Conservation (phyloP, 129 eudicot species). For the Artemisia annua region DNA sequence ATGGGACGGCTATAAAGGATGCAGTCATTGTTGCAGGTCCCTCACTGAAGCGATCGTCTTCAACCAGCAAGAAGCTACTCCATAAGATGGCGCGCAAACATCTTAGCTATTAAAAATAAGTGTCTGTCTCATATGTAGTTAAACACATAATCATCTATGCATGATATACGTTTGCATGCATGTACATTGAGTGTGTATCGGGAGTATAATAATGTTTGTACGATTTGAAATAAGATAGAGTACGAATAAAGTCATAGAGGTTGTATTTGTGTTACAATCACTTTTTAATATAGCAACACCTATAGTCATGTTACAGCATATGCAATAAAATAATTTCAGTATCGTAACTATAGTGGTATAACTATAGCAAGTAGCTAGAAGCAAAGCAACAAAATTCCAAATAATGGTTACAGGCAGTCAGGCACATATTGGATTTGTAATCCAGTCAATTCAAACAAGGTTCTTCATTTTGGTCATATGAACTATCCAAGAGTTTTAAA, state of each 20-base stretch:
- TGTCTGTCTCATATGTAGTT: not conserved
- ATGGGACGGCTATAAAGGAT: slow-evolving; percentile 27
- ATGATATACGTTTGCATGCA: slow-evolving; percentile 13
- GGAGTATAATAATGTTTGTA: slow-evolving; percentile 27
- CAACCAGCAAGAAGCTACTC: slow-evolving; percentile 28
- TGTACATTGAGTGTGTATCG: not conserved
- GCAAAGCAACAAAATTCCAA: too few species aligned
- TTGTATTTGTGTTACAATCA: not conserved
- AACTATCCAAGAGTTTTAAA: too few species aligned
- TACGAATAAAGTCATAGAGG: slow-evolving; percentile 15
- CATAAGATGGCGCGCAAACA: slow-evolving; percentile 14
- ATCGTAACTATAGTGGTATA: too few species aligned
- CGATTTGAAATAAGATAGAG: slow-evolving; percentile 1
- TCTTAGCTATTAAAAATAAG: not conserved
- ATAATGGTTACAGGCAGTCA: too few species aligned
- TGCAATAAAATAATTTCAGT: too few species aligned
- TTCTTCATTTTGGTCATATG: too few species aligned
- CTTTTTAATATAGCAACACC: not conserved
- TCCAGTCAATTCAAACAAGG: too few species aligned
- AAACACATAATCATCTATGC: slow-evolving; percentile 18
- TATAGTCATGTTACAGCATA: too few species aligned
- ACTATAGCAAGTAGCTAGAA: too few species aligned
- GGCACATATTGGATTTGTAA: too few species aligned
- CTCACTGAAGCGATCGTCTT: slow-evolving; percentile 35
- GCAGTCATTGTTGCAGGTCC: slow-evolving; percentile 21